These are phyloP conservation scores for Evernia prunastri DNA, from an alignment of 495 filamentous ascomycete genomes.

Conservation along the genomic window DNA sequence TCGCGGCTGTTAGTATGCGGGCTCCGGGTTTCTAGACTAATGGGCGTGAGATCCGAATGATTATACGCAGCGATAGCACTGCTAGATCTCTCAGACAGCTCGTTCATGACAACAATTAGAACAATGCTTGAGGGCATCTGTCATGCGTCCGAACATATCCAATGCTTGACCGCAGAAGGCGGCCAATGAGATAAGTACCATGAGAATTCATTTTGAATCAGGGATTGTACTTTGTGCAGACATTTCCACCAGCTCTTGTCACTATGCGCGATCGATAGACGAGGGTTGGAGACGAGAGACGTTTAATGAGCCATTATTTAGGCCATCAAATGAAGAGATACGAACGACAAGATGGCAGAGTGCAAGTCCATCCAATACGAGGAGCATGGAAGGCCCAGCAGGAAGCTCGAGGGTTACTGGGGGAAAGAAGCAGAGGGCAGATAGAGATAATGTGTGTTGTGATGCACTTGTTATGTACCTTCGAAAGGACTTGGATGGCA, in stretches of 20 bases:
- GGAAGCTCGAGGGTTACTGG: too few species aligned
- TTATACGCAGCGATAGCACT: too few species aligned
- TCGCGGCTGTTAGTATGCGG: too few species aligned
- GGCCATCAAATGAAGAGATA: neutral
- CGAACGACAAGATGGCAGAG: neutral
- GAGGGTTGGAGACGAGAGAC: neutral
- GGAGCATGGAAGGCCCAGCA: neutral
- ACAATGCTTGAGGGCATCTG: neutral
- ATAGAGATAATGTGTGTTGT: neutral
- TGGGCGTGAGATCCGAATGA: too few species aligned
- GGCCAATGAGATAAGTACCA: neutral
- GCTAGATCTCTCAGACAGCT: neutral
- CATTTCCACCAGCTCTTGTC: neutral
- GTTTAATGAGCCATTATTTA: neutral
- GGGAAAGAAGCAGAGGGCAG: neutral
- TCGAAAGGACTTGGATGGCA: neutral
- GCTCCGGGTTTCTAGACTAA: too few species aligned
- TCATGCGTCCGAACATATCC: neutral
- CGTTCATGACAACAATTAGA: neutral
- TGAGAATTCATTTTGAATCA: slow-evolving; percentile 4
- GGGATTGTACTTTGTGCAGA: neutral
- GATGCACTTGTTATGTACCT: neutral
- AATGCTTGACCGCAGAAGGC: neutral
- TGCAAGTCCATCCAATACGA: neutral
- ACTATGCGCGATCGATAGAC: neutral